Evolutionary conservation across 306 rosid species (phyloP).

Genomic region (Sechiopsis laciniata): DNA sequence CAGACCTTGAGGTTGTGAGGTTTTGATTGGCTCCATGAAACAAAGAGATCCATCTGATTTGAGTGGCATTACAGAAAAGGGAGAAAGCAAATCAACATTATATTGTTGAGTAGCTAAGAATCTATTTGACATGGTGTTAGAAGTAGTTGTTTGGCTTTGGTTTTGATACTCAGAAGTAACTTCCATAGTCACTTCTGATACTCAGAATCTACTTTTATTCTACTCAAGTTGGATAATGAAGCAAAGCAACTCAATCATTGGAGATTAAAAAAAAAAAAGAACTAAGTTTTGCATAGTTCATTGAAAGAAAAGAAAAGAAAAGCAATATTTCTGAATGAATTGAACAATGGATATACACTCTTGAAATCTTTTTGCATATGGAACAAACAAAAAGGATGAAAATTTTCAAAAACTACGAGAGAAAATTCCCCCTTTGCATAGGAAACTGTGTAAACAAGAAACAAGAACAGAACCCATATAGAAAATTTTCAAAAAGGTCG

Average conservation of each 20-base stretch:
- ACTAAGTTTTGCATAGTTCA: not conserved
- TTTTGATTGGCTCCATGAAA: constrained; percentile 67
- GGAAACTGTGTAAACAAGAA: constrained; percentile 20
- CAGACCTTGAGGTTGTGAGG: constrained; percentile 73
- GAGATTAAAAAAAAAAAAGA: not conserved
- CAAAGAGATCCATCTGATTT: constrained; percentile 92
- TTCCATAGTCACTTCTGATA: constrained; percentile 7
- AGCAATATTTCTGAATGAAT: not conserved
- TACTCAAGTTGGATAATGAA: constrained; percentile 12
- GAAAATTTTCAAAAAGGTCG: not conserved
- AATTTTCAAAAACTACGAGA: not conserved
- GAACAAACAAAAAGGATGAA: constrained; percentile 51
- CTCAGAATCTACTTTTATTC: not conserved
- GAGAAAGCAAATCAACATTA: constrained; percentile 46
- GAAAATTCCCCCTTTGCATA: not conserved
- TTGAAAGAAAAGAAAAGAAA: not conserved
- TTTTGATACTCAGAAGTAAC: constrained; percentile 31
- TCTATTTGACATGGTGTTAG: constrained; percentile 39
- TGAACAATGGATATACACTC: constrained; percentile 2
- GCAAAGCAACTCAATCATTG: constrained; percentile 24
- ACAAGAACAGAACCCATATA: not conserved
- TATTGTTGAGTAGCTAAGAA: constrained; percentile 43
- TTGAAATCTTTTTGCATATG: constrained; percentile 2
- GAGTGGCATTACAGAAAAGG: constrained; percentile 77
- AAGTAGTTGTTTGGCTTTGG: constrained; percentile 29